Base-by-base conservation (phyloP, 2,329 filamentous ascomycete species). In the Penicillium brasilianum region DNA sequence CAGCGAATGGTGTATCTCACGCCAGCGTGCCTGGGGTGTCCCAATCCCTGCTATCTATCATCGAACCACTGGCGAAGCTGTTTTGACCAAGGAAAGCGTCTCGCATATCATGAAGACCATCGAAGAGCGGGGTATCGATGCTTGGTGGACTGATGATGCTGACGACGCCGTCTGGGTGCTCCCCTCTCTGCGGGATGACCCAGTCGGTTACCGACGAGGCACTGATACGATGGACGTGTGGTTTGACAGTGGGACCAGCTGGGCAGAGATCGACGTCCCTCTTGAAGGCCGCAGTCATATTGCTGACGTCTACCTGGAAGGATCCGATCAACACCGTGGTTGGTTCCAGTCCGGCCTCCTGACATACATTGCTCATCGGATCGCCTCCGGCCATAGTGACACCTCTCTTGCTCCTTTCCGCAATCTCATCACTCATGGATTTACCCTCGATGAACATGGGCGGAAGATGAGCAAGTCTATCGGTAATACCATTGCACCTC, bases 401-500 rank as follows among this genome's bases (percentile, higher is more conserved):
- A 70, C 59, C 4, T 66, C 79, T 34, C 76, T 76, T 66, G 84
- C 94, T 0, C 95, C 95, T 0, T 99, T 96, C 81, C 90, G 88
- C 72, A 91, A 87, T 3, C 83, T 99, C n/a, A 89, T 97, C 62
- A 99, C 95, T 0, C 95, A 99, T 73, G 95, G 95, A 0, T 99
- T 99, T 74, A 93, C 92, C 0, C 85, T 99, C 2, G 95, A 99
- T 70, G 85, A 90, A 53, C 81, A 90, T 37, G 93, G 93, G n/a
- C 92, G 91, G 74, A 99, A 99, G 77, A 99, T 99, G 95, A 97
- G 93, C 74, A 99, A 99, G 77, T 97, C 93, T 0, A 80, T 97
- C 1, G 95, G 95, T 16, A 99, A 99, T 72, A 89, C 91, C 30
- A 88, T 98, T 58, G 84, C 87, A 0, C 93, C 94, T 0, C 82